Conservation (phyloP, 108 stramenopile genomes). For the Seminavis robusta region DNA sequence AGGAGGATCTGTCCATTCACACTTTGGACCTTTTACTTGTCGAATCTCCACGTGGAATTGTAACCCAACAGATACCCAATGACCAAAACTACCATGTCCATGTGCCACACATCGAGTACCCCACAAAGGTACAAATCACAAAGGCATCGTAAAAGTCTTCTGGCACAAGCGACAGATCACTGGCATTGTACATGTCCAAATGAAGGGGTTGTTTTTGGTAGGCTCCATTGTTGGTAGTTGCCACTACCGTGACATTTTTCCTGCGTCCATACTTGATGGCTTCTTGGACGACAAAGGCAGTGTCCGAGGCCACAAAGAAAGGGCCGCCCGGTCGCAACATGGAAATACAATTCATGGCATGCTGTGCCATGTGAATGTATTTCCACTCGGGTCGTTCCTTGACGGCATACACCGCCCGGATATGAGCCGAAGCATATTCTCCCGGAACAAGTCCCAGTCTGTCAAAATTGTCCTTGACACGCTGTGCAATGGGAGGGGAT, state of each 20-base stretch:
- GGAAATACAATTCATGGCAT: conserved; percentile 45
- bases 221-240: conserved; percentile 3
- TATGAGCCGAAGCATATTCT: conserved; percentile 29
- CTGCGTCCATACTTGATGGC: conserved; percentile 10
- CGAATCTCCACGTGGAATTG: conserved; percentile 27
- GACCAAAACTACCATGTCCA: conserved; percentile 42
- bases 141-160: conserved; percentile 42
- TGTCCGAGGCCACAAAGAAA: conserved; percentile 49
- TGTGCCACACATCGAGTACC: conserved; percentile 30
- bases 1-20: too few species aligned
- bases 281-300: conserved; percentile 3
- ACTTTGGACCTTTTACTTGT: too few species aligned
- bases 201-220: conserved; percentile 35
- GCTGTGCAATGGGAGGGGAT: conserved; percentile 17
- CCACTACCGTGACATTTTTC: conserved; percentile 4
- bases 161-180: too few species aligned
- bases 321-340: conserved; percentile 27
- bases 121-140: conserved; percentile 40
- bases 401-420: conserved; percentile 38
- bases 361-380: too few species aligned
- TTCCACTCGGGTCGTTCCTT: too few species aligned
- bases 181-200: conserved; percentile 17
- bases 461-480: conserved; percentile 17
- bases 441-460: conserved; percentile 25
- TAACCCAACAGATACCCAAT: conserved; percentile 20